Percentiles rank a stretch among this genome's conserved stretches.
phyloP scores from a whole-genome alignment of 2,329 filamentous ascomycete genomes.

The Rutstroemia sydowiana region DNA sequence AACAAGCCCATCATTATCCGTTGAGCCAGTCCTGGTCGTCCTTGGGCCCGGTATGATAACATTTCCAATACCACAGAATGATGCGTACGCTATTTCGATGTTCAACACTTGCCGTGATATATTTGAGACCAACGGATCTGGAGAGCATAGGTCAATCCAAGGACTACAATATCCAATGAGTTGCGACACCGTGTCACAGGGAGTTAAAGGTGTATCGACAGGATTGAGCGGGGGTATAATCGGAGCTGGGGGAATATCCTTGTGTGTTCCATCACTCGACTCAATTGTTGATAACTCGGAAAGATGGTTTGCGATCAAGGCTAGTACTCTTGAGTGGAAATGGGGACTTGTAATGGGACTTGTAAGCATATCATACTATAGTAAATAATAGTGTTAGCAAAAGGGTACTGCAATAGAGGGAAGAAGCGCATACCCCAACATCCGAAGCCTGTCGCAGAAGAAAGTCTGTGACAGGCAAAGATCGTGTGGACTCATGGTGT shows the following conservation, averaged over 20 bases:
- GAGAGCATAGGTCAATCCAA: slow-evolving; percentile 86
- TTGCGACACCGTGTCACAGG: slow-evolving; percentile 61
- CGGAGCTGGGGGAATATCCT: slow-evolving; percentile 44
- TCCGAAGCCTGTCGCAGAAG: slow-evolving; percentile 63
- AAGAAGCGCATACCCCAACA: slow-evolving; percentile 49
- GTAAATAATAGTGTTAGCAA: not conserved
- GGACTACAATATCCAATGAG: slow-evolving; percentile 75
- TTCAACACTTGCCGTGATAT: slow-evolving; percentile 86
- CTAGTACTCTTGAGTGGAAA: slow-evolving; percentile 63
- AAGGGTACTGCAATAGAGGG: not conserved
- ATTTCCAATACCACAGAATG: slow-evolving; percentile 84
- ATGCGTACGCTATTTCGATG: slow-evolving; percentile 87
- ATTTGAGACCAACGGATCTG: slow-evolving; percentile 74
- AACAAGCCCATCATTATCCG: slow-evolving; percentile 45
- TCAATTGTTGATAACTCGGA: slow-evolving; percentile 37
- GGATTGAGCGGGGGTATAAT: slow-evolving; percentile 65
- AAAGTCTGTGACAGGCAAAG: slow-evolving; percentile 52
- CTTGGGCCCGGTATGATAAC: slow-evolving; percentile 75
- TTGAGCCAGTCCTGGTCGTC: slow-evolving; percentile 45
- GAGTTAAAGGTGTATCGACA: slow-evolving; percentile 68
- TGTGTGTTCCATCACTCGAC: slow-evolving; percentile 33
- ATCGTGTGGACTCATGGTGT: slow-evolving; percentile 62
- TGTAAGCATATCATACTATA: slow-evolving; percentile 71
- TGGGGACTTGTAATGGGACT: slow-evolving; percentile 68
- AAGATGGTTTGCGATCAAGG: slow-evolving; percentile 48